phyloP scores from a whole-genome alignment of 768 basidiomycete genomes.

The Russula lepida region DNA sequence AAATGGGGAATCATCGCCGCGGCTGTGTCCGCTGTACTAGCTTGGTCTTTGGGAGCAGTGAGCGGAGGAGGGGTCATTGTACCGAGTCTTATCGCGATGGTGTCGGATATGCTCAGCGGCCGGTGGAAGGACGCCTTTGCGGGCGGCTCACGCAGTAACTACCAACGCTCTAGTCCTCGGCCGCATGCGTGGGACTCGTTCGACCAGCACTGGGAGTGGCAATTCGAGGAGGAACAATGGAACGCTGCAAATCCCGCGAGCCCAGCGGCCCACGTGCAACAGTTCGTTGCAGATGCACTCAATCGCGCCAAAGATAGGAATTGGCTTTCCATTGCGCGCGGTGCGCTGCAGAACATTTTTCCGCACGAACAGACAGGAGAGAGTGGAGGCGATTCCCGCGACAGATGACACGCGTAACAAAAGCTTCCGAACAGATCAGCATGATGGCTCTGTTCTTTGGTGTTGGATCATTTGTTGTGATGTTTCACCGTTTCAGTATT shows the following conservation, averaged over 20 bases:
- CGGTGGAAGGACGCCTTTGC: background rate
- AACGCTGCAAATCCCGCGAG: constrained; percentile 23
- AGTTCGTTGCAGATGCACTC: constrained; percentile 40
- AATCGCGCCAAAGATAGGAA: constrained; percentile 15
- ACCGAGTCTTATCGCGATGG: constrained; percentile 33
- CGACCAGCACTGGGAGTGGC: constrained; percentile 52
- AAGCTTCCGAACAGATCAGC: background rate
- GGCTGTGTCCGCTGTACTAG: constrained; percentile 42
- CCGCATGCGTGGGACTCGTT: constrained; percentile 64
- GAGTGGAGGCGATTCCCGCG: background rate
- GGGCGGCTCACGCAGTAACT: constrained; percentile 7
- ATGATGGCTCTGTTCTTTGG: background rate
- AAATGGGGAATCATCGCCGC: constrained; percentile 69
- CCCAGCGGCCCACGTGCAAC: constrained; percentile 34
- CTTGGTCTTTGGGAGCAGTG: constrained; percentile 42
- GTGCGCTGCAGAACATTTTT: constrained; percentile 1
- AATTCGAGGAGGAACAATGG: constrained; percentile 31
- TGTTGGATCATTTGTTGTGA: background rate
- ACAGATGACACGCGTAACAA: background rate
- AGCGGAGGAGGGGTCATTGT: constrained; percentile 30
- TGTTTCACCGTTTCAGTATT: constrained; percentile 2
- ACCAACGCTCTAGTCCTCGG: constrained; percentile 23
- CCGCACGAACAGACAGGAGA: background rate
- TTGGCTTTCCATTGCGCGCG: constrained; percentile 12
- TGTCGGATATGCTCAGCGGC: constrained; percentile 29